These are phyloP conservation scores for Botrytis byssoidea DNA, from an alignment of 2,329 filamentous ascomycete genomes.

Conservation along the genomic window DNA sequence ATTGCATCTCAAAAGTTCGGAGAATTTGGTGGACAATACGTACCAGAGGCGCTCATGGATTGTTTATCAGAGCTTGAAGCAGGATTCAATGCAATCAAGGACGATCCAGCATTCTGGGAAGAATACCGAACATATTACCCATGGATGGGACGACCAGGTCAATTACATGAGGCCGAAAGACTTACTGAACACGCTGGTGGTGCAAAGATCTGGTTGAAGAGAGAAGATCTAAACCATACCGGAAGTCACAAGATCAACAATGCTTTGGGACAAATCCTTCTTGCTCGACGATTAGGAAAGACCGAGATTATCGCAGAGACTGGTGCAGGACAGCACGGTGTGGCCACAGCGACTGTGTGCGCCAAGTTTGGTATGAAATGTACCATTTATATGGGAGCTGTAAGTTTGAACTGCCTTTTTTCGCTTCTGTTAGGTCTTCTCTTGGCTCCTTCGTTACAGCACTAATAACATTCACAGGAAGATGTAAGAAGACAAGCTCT, in stretches of 20 bases:
- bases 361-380: constrained; percentile 99
- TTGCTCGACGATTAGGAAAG: constrained; percentile 86
- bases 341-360: constrained; percentile 94
- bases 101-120: constrained; percentile 93
- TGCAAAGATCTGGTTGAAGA: constrained; percentile 96
- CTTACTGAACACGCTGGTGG: constrained; percentile 87
- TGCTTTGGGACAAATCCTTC: constrained; percentile 85
- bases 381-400: constrained; percentile 94
- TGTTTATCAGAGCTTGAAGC: constrained; percentile 86
- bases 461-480: constrained; percentile 49
- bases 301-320: constrained; percentile 98
- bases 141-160: constrained; percentile 94
- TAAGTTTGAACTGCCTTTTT: constrained; percentile 28
- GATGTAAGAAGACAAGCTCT: constrained; percentile 94
- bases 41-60: constrained; percentile 97
- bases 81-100: constrained; percentile 82
- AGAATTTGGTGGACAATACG: constrained; percentile 95
- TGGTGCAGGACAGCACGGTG: constrained; percentile 94
- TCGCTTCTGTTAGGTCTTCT: too few species aligned
- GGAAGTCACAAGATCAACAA: constrained; percentile 99
- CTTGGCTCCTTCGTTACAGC: constrained; percentile 11
- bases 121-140: constrained; percentile 95
- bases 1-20: constrained; percentile 85
- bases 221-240: constrained; percentile 96
- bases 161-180: constrained; percentile 83